A percentile compares a stretch with the other conserved stretches of the same genome.
phyloP scores from a whole-genome alignment of 306 rosid genomes.

The Leucaena leucocephala region DNA sequence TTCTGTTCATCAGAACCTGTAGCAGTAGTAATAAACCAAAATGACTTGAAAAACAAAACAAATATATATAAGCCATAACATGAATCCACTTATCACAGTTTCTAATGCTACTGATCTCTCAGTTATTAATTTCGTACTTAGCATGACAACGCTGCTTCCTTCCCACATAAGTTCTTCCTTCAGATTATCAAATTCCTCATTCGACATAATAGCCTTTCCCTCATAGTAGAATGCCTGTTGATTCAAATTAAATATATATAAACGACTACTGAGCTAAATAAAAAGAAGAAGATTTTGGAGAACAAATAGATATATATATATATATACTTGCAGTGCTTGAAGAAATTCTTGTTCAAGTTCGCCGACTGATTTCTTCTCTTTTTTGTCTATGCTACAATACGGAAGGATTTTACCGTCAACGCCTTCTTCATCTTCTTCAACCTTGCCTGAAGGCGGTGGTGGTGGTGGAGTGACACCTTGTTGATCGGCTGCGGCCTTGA shows the following conservation, averaged over 20 bases:
- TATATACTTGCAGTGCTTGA: conserved; percentile 78
- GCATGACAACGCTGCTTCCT: conserved; percentile 99
- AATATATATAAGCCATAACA: background rate
- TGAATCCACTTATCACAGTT: conserved; percentile 17
- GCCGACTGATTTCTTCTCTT: conserved; percentile 84
- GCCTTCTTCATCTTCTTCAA: conserved; percentile 48
- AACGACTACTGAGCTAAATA: background rate
- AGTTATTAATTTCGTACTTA: conserved; percentile 59
- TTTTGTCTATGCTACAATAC: conserved; percentile 80
- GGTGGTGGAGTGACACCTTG: conserved; percentile 53
- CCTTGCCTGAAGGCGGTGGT: conserved; percentile 55
- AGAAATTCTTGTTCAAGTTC: conserved; percentile 98
- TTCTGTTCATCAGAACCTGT: conserved; percentile 92
- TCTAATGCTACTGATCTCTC: conserved; percentile 1
- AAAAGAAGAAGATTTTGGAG: background rate
- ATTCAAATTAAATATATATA: background rate
- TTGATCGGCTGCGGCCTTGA: conserved; percentile 79
- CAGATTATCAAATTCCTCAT: conserved; percentile 95
- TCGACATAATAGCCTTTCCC: conserved; percentile 95
- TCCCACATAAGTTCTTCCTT: conserved; percentile 99
- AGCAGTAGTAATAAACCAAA: conserved; percentile 24
- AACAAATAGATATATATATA: background rate
- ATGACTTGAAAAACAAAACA: background rate
- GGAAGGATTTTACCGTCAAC: conserved; percentile 78
- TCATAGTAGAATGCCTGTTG: conserved; percentile 86